phyloP scores from a whole-genome alignment of 2,329 filamentous ascomycete species.

The Coniochaeta prunicola region DNA sequence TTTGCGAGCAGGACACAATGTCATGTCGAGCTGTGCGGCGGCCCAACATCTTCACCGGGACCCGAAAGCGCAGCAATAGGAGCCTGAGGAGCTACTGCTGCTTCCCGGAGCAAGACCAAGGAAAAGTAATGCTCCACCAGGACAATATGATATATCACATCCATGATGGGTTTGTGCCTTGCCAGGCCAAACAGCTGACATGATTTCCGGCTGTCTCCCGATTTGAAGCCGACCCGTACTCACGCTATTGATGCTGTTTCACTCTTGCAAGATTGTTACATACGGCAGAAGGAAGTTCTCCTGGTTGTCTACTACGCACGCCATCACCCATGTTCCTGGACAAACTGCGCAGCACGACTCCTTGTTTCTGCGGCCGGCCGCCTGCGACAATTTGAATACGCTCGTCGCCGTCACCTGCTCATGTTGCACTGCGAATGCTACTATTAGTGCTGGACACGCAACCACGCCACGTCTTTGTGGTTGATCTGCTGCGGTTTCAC shows the following conservation, averaged over 20 bases:
- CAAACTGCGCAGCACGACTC: neutral
- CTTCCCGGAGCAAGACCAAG: neutral
- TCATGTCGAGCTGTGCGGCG: neutral
- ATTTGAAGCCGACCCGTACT: neutral
- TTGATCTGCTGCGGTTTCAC: neutral
- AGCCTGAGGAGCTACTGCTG: neutral
- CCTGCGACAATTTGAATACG: neutral
- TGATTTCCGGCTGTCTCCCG: neutral
- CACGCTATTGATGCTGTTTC: neutral
- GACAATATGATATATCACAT: constrained; percentile 1
- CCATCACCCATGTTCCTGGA: neutral
- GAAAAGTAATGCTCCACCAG: neutral
- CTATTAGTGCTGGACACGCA: neutral
- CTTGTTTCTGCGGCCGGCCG: neutral
- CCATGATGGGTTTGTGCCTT: neutral
- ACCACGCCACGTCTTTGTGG: neutral
- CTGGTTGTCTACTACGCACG: neutral
- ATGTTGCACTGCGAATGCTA: neutral
- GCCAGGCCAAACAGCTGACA: neutral
- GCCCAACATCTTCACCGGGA: neutral
- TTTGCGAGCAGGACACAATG: neutral
- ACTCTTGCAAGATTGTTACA: neutral
- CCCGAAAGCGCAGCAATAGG: neutral
- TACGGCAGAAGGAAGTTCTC: neutral
- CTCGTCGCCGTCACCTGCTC: neutral